Conservation (phyloP, 148 eudicot species). For the Rhododendron henanense region DNA sequence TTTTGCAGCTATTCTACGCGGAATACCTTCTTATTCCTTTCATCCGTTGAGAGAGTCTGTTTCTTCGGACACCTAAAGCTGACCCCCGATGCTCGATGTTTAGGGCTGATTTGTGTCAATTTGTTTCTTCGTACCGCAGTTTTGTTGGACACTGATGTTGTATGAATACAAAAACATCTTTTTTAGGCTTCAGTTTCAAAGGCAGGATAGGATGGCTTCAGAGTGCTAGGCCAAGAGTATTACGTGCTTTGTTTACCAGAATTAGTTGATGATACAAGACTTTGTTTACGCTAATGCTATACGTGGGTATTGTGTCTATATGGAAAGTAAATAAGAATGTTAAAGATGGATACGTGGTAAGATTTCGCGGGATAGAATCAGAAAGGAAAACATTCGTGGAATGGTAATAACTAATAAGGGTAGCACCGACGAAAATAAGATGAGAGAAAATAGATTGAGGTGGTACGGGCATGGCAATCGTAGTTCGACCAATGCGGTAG, state of each 20-base stretch:
- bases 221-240: not conserved
- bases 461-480: no score
- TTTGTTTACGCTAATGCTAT: no score
- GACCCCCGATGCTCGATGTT: not conserved
- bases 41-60: conserved; percentile 14
- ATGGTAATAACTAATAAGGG: not conserved
- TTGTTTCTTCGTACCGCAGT: not conserved
- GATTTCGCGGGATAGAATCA: no score
- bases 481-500: no score
- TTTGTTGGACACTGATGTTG: not conserved
- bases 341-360: not conserved
- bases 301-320: not conserved
- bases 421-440: no score
- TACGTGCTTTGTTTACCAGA: not conserved
- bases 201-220: no score
- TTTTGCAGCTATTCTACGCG: conserved; percentile 42
- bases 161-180: not conserved
- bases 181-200: not conserved
- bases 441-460: not conserved
- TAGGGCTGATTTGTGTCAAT: not conserved
- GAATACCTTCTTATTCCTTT: conserved; percentile 46
- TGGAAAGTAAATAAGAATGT: not conserved
- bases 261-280: no score
- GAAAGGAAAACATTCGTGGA: not conserved
- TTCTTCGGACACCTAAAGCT: not conserved